These are phyloP conservation scores for Kalmusia sp. DNA, from an alignment of 2,329 filamentous ascomycete species.

Conservation along the genomic window DNA sequence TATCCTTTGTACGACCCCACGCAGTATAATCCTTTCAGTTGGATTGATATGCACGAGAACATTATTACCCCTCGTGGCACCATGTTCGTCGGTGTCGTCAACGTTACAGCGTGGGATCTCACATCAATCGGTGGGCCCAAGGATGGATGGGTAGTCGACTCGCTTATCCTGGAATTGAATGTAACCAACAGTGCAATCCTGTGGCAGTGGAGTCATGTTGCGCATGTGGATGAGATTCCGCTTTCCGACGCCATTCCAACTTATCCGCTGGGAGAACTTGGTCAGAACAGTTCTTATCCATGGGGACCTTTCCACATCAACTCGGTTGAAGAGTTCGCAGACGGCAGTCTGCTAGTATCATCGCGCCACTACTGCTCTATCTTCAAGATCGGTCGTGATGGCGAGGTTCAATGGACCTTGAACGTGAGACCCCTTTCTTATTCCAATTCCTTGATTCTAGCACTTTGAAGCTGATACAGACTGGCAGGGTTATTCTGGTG, in stretches of 20 bases:
- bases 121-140: constrained; percentile 7
- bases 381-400: constrained; percentile 7
- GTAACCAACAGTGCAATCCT: constrained; percentile 16
- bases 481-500: constrained; percentile 8
- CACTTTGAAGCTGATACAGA: not conserved
- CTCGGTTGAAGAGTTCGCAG: constrained; percentile 5
- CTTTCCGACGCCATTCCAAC: constrained; percentile 3
- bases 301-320: constrained; percentile 10
- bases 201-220: constrained; percentile 18
- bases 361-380: constrained; percentile 13
- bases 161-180: constrained; percentile 6
- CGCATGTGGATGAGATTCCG: constrained; percentile 12
- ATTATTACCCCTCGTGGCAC: constrained; percentile 13
- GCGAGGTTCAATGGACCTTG: constrained; percentile 8
- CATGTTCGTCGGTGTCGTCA: constrained; percentile 13
- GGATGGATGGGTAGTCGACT: constrained; percentile 5
- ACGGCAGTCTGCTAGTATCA: constrained; percentile 8
- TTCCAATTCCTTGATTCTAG: not conserved
- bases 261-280: constrained; percentile 3
- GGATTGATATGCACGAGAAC: constrained; percentile 19
- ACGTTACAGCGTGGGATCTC: constrained; percentile 16
- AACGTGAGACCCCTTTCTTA: not conserved
- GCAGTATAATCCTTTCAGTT: constrained; percentile 12
- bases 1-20: constrained; percentile 14
- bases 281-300: constrained; percentile 1